Evolutionary conservation across 176 grass and related monocot species (phyloP).

Genomic region (Zizania latifolia): DNA sequence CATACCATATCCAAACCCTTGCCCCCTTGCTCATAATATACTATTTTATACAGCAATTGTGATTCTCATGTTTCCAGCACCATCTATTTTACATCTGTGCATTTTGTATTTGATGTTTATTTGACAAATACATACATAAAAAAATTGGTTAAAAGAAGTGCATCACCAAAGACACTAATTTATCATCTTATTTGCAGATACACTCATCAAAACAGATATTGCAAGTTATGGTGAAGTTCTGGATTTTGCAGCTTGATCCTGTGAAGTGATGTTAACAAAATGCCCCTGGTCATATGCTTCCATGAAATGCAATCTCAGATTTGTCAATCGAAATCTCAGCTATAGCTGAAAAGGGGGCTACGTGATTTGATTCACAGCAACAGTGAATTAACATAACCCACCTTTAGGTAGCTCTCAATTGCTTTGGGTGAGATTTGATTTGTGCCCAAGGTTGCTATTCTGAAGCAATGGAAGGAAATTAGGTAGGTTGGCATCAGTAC

Average conservation of each 20-base stretch:
- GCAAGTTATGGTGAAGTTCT: conserved; percentile 42
- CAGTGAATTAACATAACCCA: conserved; percentile 53
- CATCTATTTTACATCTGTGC: background rate
- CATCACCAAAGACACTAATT: background rate
- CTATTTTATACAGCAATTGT: background rate
- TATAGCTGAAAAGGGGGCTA: conserved; percentile 35
- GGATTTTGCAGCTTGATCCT: conserved; percentile 50
- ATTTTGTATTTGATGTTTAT: background rate
- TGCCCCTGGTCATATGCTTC: conserved; percentile 35
- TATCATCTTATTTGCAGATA: conserved; percentile 23
- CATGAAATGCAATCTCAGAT: conserved; percentile 35
- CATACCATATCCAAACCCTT: background rate
- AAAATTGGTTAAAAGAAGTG: background rate
- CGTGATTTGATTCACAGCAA: conserved; percentile 39
- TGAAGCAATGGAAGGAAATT: conserved; percentile 39
- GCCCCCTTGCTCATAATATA: too few species aligned
- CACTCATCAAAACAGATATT: conserved; percentile 36
- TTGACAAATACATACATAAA: background rate
- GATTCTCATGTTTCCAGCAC: background rate
- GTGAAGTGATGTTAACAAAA: conserved; percentile 54
- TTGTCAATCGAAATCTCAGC: conserved; percentile 32
- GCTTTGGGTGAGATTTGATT: conserved; percentile 46
- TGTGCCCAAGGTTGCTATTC: conserved; percentile 38
- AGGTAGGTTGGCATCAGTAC: conserved; percentile 39
- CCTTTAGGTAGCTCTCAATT: conserved; percentile 38